phyloP scores from a whole-genome alignment of 306 rosid genomes.

The Ceratonia siliqua region DNA sequence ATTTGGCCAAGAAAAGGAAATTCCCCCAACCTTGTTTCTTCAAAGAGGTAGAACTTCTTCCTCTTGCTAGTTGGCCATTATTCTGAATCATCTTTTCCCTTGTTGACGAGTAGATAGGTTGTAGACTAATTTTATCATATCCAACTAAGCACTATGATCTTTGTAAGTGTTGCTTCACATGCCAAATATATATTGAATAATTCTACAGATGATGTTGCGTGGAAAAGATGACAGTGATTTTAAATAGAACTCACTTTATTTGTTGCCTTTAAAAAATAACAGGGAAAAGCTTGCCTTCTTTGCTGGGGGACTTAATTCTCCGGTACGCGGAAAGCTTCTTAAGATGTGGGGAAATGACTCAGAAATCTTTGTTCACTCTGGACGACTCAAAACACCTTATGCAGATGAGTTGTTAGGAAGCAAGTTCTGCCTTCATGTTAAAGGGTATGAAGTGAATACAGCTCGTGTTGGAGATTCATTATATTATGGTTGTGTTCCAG shows the following conservation, averaged over 20 bases:
- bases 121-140: background rate
- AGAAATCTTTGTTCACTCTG: conserved; percentile 71
- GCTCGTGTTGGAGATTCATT: conserved; percentile 79
- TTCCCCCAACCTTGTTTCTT: conserved; percentile 53
- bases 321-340: conserved; percentile 50
- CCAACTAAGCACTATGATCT: background rate
- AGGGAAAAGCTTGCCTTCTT: conserved; percentile 83
- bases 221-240: too few relatives aligned
- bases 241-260: conserved; percentile 16
- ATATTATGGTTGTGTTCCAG: conserved; percentile 86
- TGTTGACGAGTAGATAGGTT: background rate
- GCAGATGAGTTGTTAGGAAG: conserved; percentile 71
- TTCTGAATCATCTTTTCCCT: background rate
- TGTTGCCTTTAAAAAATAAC: conserved; percentile 3
- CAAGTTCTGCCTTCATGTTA: conserved; percentile 89
- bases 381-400: conserved; percentile 78
- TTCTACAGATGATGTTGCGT: too few relatives aligned
- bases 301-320: conserved; percentile 79
- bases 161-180: background rate
- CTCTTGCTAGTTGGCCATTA: background rate
- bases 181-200: too few relatives aligned
- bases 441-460: conserved; percentile 88
- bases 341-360: conserved; percentile 70
- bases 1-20: conserved; percentile 72
- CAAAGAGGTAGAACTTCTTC: conserved; percentile 54